Conservation (phyloP, 2,329 filamentous ascomycete genomes). For the Scopulariopsis brevicaulis region DNA sequence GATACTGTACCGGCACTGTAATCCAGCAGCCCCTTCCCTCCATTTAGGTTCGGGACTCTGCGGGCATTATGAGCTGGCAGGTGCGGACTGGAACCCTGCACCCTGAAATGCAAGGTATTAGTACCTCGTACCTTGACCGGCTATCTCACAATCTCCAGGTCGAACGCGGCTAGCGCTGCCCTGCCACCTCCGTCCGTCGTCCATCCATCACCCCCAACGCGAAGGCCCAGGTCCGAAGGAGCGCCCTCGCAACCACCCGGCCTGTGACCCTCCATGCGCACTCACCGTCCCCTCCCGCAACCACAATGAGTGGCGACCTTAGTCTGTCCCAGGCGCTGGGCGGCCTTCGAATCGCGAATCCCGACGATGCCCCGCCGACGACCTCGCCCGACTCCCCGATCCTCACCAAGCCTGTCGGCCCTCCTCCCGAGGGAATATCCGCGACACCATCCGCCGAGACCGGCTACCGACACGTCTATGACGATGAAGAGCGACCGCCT, state of each 20-base stretch:
- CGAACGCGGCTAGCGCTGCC: not conserved
- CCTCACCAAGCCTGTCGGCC: slow-evolving; percentile 1
- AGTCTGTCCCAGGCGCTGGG: slow-evolving; percentile 88
- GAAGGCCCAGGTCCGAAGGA: slow-evolving; percentile 5
- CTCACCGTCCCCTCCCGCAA: slow-evolving; percentile 7
- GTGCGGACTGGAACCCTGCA: too few relatives aligned
- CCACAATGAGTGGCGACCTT: slow-evolving; percentile 78
- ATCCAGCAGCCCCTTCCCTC: not conserved
- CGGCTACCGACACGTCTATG: not conserved
- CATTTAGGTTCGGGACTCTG: not conserved
- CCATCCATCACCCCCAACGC: slow-evolving; percentile 4
- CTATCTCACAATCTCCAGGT: not conserved
- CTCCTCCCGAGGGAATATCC: not conserved
- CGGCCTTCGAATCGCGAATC: slow-evolving; percentile 92
- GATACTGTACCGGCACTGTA: not conserved
- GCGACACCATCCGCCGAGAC: not conserved
- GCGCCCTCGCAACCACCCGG: slow-evolving; percentile 2
- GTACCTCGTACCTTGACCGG: not conserved
- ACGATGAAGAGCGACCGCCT: slow-evolving; percentile 9
- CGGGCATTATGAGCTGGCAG: not conserved
- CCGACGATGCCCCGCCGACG: slow-evolving; percentile 55
- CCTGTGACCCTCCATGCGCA: not conserved
- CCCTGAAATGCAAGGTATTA: not conserved
- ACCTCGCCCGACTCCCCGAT: slow-evolving; percentile 12
- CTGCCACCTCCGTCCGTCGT: not conserved